A percentile compares a stretch with the other conserved stretches of the same genome.
These are phyloP conservation scores for Tieghemiomyces parasiticus DNA, from an alignment of 192 early-diverging fungal genomes.

Conservation along the genomic window DNA sequence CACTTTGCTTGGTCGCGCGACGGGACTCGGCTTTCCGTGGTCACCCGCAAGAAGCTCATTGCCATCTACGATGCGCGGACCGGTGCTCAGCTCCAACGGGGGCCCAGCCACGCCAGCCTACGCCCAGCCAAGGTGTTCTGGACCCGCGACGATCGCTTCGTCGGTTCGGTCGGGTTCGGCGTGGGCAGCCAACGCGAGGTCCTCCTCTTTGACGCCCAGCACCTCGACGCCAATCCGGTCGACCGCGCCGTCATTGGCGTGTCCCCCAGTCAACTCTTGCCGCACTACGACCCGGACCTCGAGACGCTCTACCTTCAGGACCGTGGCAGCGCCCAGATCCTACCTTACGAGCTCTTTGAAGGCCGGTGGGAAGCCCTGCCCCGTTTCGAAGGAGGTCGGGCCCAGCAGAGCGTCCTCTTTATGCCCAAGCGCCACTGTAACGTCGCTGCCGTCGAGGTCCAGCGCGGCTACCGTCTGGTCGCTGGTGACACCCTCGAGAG, in stretches of 20 bases:
- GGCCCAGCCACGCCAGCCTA: slow-evolving; percentile 47
- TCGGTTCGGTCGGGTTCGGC: slow-evolving; percentile 59
- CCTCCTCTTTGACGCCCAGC: slow-evolving; percentile 27
- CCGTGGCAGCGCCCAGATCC: slow-evolving; percentile 62
- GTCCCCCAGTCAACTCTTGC: slow-evolving; percentile 59
- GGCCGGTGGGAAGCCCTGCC: slow-evolving; percentile 32
- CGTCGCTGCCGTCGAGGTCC: slow-evolving; percentile 52
- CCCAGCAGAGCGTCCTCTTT: slow-evolving; percentile 55
- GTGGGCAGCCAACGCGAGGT: slow-evolving; percentile 58
- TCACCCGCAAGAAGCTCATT: slow-evolving; percentile 50
- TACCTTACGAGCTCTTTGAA: slow-evolving; percentile 49
- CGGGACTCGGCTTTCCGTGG: slow-evolving; percentile 49
- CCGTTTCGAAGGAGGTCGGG: slow-evolving; percentile 36
- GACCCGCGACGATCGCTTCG: slow-evolving; percentile 30
- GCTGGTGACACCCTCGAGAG: slow-evolving; percentile 43
- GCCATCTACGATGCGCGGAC: slow-evolving; percentile 44
- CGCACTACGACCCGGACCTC: slow-evolving; percentile 53
- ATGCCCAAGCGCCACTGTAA: slow-evolving; percentile 52
- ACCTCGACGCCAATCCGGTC: slow-evolving; percentile 22
- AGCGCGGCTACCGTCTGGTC: slow-evolving; percentile 49
- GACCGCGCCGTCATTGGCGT: slow-evolving; percentile 41
- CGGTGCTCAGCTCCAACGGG: slow-evolving; percentile 38
- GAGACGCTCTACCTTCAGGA: slow-evolving; percentile 50
- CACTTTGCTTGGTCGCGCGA: slow-evolving; percentile 35
- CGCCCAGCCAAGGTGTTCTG: slow-evolving; percentile 50